phyloP scores from a whole-genome alignment of 2,329 filamentous ascomycete genomes.

The Dichotomopilus funicola region DNA sequence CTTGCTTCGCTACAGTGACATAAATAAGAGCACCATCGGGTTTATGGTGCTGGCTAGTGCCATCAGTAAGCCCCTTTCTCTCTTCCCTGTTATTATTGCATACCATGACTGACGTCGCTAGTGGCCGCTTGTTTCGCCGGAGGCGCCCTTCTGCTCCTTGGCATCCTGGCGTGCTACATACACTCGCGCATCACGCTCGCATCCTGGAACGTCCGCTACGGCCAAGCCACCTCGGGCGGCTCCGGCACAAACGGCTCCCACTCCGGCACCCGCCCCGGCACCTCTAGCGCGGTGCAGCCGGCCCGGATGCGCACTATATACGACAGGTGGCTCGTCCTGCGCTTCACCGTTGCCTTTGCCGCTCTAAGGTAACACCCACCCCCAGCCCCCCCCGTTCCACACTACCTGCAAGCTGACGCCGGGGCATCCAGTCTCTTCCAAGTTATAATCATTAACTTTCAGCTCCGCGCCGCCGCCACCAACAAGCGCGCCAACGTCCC shows the following conservation, averaged over 20 bases:
- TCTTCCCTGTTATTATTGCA: background rate
- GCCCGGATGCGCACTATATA: slow-evolving; percentile 32
- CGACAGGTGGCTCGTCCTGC: slow-evolving; percentile 38
- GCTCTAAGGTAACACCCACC: slow-evolving; percentile 26
- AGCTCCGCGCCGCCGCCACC: slow-evolving; percentile 28
- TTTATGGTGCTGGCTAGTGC: slow-evolving; percentile 19
- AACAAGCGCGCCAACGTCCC: slow-evolving; percentile 28
- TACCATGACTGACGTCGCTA: slow-evolving; percentile 15
- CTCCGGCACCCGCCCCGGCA: background rate
- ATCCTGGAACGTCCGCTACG: slow-evolving; percentile 30
- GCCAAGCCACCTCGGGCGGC: slow-evolving; percentile 16
- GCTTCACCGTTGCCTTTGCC: slow-evolving; percentile 39
- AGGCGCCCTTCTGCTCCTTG: slow-evolving; percentile 32
- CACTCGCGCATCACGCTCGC: slow-evolving; percentile 30
- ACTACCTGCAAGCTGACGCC: background rate
- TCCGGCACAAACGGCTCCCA: slow-evolving; percentile 4
- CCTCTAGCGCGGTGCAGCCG: background rate
- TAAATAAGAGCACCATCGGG: slow-evolving; percentile 13
- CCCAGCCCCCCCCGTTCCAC: background rate
- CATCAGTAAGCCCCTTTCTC: slow-evolving; percentile 17
- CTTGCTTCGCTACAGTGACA: slow-evolving; percentile 15
- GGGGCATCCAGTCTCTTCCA: slow-evolving; percentile 31
- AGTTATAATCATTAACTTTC: slow-evolving; percentile 33
- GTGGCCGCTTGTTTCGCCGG: slow-evolving; percentile 35
- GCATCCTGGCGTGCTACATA: slow-evolving; percentile 37